These are phyloP conservation scores for Lachancea cidri DNA, from an alignment of 805 yeast species.

Conservation along the genomic window DNA sequence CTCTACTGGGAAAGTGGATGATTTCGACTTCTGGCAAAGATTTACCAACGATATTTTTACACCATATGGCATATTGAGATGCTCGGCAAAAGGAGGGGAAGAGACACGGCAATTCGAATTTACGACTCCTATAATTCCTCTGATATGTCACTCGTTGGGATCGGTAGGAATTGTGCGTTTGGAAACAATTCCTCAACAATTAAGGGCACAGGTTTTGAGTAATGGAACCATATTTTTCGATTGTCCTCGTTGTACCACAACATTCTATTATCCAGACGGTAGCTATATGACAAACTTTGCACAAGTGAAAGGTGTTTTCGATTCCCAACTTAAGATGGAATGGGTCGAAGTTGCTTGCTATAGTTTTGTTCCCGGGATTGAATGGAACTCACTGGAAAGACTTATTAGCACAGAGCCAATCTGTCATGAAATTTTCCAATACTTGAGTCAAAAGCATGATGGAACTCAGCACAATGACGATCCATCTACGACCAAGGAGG, in stretches of 20 bases:
- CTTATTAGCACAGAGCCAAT: constrained; percentile 31
- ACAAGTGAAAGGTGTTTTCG: constrained; percentile 55
- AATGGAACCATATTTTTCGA: constrained; percentile 51
- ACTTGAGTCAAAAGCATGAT: constrained; percentile 12
- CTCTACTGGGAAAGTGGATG: constrained; percentile 39
- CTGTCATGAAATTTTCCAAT: constrained; percentile 14
- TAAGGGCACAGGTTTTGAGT: constrained; percentile 48
- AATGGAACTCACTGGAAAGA: constrained; percentile 43
- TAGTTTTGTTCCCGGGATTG: constrained; percentile 42
- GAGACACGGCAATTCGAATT: constrained; percentile 59
- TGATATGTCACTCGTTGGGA: constrained; percentile 48
- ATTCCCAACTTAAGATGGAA: constrained; percentile 59
- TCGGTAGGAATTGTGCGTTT: constrained; percentile 47
- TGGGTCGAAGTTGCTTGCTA: constrained; percentile 60
- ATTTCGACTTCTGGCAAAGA: constrained; percentile 46
- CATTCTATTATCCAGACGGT: constrained; percentile 62
- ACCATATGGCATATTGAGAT: constrained; percentile 44
- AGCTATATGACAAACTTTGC: constrained; percentile 61
- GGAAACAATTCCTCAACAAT: constrained; percentile 45
- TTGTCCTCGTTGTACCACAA: constrained; percentile 44
- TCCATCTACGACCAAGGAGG: constrained; percentile 5
- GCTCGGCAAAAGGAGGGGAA: constrained; percentile 41
- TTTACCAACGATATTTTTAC: constrained; percentile 48
- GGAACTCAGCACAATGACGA: constrained; percentile 2
- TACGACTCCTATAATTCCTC: constrained; percentile 57